These are phyloP conservation scores for Pulveroboletus sp. DNA, from an alignment of 768 basidiomycete species.

Conservation along the genomic window DNA sequence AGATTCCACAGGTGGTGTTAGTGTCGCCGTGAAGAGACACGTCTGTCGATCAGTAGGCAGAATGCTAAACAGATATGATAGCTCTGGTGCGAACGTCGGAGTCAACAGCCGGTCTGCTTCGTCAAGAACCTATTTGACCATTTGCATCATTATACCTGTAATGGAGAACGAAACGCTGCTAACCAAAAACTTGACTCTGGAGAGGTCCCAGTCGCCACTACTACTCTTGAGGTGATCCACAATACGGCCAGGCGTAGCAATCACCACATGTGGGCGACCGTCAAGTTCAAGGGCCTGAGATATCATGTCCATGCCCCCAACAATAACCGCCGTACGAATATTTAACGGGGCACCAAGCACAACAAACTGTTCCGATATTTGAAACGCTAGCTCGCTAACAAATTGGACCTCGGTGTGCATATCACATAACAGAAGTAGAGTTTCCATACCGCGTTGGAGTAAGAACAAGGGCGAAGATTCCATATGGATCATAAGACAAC, in stretches of 20 bases:
- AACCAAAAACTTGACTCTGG: conserved; percentile 81
- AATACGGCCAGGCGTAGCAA: conserved; percentile 94
- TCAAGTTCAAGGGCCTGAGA: conserved; percentile 82
- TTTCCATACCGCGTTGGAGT: conserved; percentile 84
- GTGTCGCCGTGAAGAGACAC: conserved; percentile 93
- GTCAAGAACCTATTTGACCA: conserved; percentile 68
- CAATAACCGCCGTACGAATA: conserved; percentile 80
- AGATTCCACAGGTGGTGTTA: conserved; percentile 80
- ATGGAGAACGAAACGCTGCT: conserved; percentile 15
- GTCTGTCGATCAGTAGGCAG: conserved; percentile 90
- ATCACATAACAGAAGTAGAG: neutral
- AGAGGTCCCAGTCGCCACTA: conserved; percentile 75
- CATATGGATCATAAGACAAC: conserved; percentile 85
- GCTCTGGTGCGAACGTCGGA: conserved; percentile 81
- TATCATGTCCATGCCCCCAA: conserved; percentile 99
- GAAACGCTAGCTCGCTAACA: conserved; percentile 88
- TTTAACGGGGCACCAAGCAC: conserved; percentile 82
- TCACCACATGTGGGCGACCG: conserved; percentile 84
- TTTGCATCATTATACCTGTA: neutral
- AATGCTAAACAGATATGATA: conserved; percentile 68
- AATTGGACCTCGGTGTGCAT: neutral
- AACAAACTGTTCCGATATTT: conserved; percentile 93
- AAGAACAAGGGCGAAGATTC: conserved; percentile 87
- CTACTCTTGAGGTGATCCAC: conserved; percentile 84
- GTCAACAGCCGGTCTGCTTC: conserved; percentile 94